Conservation (phyloP, 2,329 filamentous ascomycete genomes). For the Falciphora oryzae region DNA sequence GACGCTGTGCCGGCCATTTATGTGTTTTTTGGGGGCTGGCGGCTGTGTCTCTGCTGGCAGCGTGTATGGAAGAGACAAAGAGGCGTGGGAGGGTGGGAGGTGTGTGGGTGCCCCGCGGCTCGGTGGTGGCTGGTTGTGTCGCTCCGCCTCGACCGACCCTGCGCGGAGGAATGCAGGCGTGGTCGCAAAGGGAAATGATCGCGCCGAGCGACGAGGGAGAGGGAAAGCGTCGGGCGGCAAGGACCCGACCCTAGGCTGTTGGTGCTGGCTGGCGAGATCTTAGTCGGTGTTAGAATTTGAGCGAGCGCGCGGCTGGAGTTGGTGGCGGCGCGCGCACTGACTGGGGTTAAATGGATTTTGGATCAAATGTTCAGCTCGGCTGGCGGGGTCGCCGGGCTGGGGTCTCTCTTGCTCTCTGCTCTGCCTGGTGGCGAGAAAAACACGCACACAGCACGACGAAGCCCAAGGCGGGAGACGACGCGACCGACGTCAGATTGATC, state of each 20-base stretch:
- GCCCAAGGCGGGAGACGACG: background rate
- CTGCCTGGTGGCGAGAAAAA: background rate
- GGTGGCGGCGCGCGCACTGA: background rate
- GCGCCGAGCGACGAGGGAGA: background rate
- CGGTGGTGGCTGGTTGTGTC: background rate
- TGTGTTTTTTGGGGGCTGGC: background rate
- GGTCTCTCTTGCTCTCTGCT: background rate
- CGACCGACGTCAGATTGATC: no score
- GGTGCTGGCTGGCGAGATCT: background rate
- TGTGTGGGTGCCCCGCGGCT: background rate
- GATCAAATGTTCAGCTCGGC: background rate
- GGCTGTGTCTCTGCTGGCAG: background rate
- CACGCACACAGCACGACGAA: background rate
- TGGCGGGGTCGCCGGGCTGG: background rate
- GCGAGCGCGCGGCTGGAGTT: background rate
- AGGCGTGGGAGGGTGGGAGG: no score
- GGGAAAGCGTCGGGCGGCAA: background rate
- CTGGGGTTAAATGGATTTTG: background rate
- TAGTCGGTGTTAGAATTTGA: background rate
- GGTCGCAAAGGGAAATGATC: background rate
- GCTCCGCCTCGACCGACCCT: background rate
- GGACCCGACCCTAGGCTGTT: background rate
- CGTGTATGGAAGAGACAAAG: background rate
- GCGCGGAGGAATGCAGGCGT: background rate
- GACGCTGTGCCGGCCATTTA: slow-evolving; percentile 52